Evolutionary conservation across 139 green algal species (phyloP).

Genomic region (Chlamydomonas asymmetrica): DNA sequence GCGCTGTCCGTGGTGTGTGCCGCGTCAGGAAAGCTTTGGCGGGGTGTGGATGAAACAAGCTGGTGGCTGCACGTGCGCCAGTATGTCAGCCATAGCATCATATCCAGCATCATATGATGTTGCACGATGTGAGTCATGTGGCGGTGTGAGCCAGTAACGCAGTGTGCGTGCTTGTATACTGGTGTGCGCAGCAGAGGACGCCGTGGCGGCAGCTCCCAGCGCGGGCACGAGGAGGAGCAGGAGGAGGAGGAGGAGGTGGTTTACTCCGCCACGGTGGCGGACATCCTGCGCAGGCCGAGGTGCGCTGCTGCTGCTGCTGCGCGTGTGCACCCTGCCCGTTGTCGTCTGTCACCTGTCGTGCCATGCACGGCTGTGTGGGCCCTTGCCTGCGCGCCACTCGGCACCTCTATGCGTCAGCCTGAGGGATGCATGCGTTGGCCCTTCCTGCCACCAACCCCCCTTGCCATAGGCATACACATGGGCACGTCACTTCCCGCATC

Average conservation of each 20-base stretch:
- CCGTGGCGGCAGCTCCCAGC: not conserved
- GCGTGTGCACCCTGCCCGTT: not conserved
- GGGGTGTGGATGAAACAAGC: too few relatives aligned
- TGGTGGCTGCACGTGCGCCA: not conserved
- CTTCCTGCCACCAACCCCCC: not conserved
- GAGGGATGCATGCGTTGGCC: not conserved
- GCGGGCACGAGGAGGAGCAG: conserved; percentile 11
- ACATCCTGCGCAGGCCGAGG: conserved; percentile 36
- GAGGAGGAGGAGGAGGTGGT: conserved; percentile 4
- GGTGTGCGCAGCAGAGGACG: not conserved
- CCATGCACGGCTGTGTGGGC: not conserved
- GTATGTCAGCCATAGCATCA: not conserved
- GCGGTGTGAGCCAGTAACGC: not conserved
- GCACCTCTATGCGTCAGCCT: not conserved
- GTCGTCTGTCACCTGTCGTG: not conserved
- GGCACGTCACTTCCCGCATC: too few relatives aligned
- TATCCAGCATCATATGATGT: not conserved
- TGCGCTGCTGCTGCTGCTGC: not conserved
- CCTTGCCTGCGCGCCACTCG: not conserved
- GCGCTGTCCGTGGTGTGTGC: too few relatives aligned
- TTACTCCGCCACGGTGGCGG: conserved; percentile 33
- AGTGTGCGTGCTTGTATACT: not conserved
- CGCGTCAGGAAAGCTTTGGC: too few relatives aligned
- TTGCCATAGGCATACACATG: not conserved
- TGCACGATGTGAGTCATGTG: not conserved